A percentile compares a stretch with the other conserved stretches of the same genome.
Conservation (phyloP, 331 rosid genomes). For the Malus hybrid region DNA sequence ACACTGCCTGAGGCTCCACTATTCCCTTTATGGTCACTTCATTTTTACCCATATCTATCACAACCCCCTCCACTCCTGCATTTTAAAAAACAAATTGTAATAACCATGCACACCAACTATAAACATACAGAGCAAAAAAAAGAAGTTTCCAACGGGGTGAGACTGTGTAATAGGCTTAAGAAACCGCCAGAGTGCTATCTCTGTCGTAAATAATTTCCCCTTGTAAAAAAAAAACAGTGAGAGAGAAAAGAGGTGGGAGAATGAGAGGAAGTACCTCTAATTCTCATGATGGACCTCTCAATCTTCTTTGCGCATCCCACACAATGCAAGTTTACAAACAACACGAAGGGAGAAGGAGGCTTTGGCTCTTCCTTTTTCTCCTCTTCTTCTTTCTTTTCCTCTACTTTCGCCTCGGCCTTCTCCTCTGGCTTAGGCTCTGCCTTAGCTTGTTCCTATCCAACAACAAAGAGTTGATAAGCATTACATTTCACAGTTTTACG, state of each 20-base stretch:
- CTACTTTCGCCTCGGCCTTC: constrained; percentile 13
- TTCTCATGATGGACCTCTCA: constrained; percentile 59
- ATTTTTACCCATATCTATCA: constrained; percentile 61
- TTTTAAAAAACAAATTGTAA: background rate
- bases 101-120: background rate
- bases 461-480: background rate
- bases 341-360: constrained; percentile 54
- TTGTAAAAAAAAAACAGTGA: too few relatives aligned
- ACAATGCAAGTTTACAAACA: constrained; percentile 80
- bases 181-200: too few relatives aligned
- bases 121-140: background rate
- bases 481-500: background rate
- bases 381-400: constrained; percentile 14
- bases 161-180: too few relatives aligned
- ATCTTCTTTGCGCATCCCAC: constrained; percentile 82
- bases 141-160: too few relatives aligned
- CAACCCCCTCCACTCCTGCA: constrained; percentile 82
- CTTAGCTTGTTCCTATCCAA: constrained; percentile 46
- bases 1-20: constrained; percentile 77
- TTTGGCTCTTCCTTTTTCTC: constrained; percentile 36
- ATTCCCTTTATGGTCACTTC: constrained; percentile 89
- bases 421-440: constrained; percentile 33
- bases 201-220: too few relatives aligned
- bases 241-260: background rate
- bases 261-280: constrained; percentile 41